Base-by-base conservation (phyloP, 768 basidiomycete genomes). In the Fistulinella prunicolor region DNA sequence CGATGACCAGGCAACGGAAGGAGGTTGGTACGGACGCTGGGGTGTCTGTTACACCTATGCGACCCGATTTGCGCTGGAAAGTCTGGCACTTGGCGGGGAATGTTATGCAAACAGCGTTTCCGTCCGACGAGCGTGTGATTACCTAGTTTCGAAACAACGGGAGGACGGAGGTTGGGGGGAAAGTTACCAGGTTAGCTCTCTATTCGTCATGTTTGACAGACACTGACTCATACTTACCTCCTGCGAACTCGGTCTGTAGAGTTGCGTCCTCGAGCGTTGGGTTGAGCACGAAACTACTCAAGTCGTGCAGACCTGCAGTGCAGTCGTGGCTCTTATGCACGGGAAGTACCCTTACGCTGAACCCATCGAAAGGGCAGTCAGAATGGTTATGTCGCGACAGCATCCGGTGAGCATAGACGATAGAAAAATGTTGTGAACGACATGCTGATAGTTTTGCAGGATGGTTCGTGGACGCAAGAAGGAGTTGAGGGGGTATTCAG, bases 21-120 rank as follows among this genome's bases (percentile, higher is more conserved):
- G 95, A 3, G 89, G 86, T 21, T 99, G 95, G 94, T 79, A 90
- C 44, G 95, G 95, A 23, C 89, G 86, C 5, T 97, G 95, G 95
- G 94, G 89, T 22, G 94, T 94, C 59, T 98, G 94, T 69, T 96
- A 97, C 73, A 97, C 94, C 2, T 99, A 99, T 63, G 95, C 95
- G 7, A 94, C 89, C 3, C 92, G 93, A 73, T 99, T 99, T 61
- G 93, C 94, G 2, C 75, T 95, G 37, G 96, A 99, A 65, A 88
- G 86, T 49, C 77, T 99, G 19, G 79, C 88, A 0, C 78, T 96
- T 24, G 91, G 87, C 0, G 95, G 93, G 12, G 94, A 99, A 72
- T 89, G 83, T 9, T 94, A 91, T 61, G 74, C 67, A 32, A 96
- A 82, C 23, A 94, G 90, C 52, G 62, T 72, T 21, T 64, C 74